These are phyloP conservation scores for Plasmodium coatneyi DNA, from an alignment of 169 alveolate species.

Conservation along the genomic window DNA sequence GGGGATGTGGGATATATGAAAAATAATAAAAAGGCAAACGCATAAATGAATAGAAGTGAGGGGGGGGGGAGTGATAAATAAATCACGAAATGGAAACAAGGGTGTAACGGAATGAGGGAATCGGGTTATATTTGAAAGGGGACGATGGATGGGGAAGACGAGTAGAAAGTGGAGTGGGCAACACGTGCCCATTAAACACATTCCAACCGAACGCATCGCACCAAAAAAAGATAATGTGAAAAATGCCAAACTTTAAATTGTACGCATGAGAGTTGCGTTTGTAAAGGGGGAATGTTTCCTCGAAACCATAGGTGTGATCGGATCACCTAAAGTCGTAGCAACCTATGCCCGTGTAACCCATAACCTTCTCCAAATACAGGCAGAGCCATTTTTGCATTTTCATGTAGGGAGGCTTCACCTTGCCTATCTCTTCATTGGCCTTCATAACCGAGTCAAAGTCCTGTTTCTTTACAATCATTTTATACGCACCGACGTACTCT, in stretches of 20 bases:
- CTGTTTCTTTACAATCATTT: conserved; percentile 20
- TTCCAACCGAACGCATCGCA: neutral
- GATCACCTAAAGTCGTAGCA: conserved; percentile 21
- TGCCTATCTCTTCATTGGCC: conserved; percentile 36
- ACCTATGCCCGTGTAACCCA: neutral
- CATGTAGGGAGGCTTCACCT: neutral
- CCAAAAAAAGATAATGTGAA: neutral
- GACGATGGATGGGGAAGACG: neutral
- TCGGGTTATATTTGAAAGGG: neutral
- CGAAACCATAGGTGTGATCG: neutral
- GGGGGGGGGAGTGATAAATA: neutral
- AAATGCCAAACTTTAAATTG: neutral
- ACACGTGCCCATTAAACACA: neutral
- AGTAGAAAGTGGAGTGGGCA: too few species aligned
- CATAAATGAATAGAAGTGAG: neutral
- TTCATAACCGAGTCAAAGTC: conserved; percentile 8
- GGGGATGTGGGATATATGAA: neutral
- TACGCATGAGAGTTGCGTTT: neutral
- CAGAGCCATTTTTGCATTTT: conserved; percentile 64
- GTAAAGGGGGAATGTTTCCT: neutral
- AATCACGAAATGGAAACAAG: neutral
- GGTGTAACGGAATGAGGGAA: neutral
- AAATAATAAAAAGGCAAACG: neutral
- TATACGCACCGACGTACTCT: conserved; percentile 50
- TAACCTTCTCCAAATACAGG: conserved; percentile 33